Conservation (phyloP, 1,139 yeast species). For the Magnusiomyces tetraspermus region DNA sequence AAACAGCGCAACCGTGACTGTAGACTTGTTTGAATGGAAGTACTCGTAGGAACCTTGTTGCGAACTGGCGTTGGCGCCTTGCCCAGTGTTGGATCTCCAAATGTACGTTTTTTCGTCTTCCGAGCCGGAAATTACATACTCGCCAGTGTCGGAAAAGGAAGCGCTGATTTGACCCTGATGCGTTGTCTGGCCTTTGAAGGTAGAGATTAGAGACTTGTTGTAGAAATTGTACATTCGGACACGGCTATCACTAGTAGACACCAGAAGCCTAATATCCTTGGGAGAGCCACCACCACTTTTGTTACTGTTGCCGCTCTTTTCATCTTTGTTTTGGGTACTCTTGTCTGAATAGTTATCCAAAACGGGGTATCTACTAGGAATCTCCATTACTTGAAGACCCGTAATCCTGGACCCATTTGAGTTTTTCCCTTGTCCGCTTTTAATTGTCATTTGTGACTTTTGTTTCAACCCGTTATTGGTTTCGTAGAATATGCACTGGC, state of each 20-base stretch:
- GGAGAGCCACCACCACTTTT: not conserved
- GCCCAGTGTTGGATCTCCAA: conserved; percentile 37
- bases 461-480: conserved; percentile 58
- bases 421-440: conserved; percentile 33
- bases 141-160: conserved; percentile 45
- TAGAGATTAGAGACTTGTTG: conserved; percentile 50
- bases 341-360: not conserved
- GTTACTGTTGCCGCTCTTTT: not conserved
- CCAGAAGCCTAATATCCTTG: conserved; percentile 20
- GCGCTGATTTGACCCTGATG: conserved; percentile 66
- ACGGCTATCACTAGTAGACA: conserved; percentile 71
- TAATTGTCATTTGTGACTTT: conserved; percentile 47
- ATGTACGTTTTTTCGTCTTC: conserved; percentile 47
- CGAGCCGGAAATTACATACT: conserved; percentile 37
- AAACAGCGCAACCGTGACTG: conserved; percentile 65
- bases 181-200: conserved; percentile 67
- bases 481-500: conserved; percentile 52
- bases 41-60: conserved; percentile 38
- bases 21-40: conserved; percentile 68
- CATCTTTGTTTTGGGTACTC: not conserved
- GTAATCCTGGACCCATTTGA: conserved; percentile 31
- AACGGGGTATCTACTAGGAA: conserved; percentile 14
- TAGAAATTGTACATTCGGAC: conserved; percentile 54
- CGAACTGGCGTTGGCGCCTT: conserved; percentile 17
- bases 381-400: conserved; percentile 26